These are phyloP conservation scores for Pseudomassariella vexata DNA, from an alignment of 2,329 filamentous ascomycete species.

Conservation along the genomic window DNA sequence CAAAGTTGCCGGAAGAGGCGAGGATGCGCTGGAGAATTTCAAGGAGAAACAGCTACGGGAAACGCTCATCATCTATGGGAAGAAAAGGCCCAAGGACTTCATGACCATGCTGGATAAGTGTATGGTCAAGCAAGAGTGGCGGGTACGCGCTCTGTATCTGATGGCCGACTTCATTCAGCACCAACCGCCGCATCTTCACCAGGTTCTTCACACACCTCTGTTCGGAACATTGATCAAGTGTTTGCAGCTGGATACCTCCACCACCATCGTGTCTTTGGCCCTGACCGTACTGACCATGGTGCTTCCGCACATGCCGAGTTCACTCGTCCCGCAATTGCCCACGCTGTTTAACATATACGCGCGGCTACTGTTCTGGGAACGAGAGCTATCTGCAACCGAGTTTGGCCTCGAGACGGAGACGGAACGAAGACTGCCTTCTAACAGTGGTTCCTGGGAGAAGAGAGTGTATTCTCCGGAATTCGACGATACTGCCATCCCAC, in stretches of 20 bases:
- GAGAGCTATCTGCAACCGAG: conserved; percentile 36
- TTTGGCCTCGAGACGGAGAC: conserved; percentile 32
- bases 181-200: conserved; percentile 74
- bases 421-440: conserved; percentile 23
- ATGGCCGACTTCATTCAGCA: conserved; percentile 68
- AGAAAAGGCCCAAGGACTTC: conserved; percentile 66
- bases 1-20: conserved; percentile 26
- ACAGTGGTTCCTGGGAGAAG: conserved; percentile 55
- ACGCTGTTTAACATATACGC: conserved; percentile 78
- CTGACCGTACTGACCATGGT: conserved; percentile 76
- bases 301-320: conserved; percentile 72
- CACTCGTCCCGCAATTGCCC: conserved; percentile 62
- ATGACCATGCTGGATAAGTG: conserved; percentile 60
- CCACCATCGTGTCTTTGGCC: conserved; percentile 68
- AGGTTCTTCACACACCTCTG: conserved; percentile 65
- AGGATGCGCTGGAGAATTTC: conserved; percentile 31
- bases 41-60: conserved; percentile 46
- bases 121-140: conserved; percentile 58
- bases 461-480: conserved; percentile 55
- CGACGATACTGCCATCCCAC: conserved; percentile 57
- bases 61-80: conserved; percentile 55
- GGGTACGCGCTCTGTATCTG: conserved; percentile 59
- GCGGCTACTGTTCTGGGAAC: conserved; percentile 73
- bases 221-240: conserved; percentile 68
- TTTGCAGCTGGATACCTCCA: conserved; percentile 72